Base-by-base conservation (phyloP, 257 asterid species). In the Schizonepeta tenuifolia region DNA sequence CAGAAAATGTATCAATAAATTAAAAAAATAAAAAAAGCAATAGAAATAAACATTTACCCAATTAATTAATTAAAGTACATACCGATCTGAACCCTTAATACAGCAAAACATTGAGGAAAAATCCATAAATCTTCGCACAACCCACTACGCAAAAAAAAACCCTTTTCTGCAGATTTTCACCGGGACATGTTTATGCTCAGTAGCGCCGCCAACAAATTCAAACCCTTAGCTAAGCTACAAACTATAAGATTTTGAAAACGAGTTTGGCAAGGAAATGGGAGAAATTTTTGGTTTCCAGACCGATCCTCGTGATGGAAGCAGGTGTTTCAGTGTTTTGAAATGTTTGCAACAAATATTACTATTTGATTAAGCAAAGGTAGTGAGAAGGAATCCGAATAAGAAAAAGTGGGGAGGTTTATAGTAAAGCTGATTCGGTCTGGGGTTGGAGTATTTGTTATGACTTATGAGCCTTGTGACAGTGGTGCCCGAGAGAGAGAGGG, bases 71-170 rank as follows among this genome's bases (percentile, higher is more conserved):
- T 9, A 12, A 71, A 53, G 43, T 62, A 75, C 95, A 33, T 82
- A 89, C 97, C 93, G 85, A 79, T 89, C 89, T 75, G 83, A 86
- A 79, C 91, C 85, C 85, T 82, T 81, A 24, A 78, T 41, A 49
- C 97, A 91, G 26, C 95, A 86, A 59, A 91, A 85, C 71, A 78
- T 57, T 61, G 88, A 84, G 66, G 65, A 20, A 53, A 86, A 83
- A 71, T 49, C 88, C 98, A 88, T 86, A 46, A 65, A 77, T 35
- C 65, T 56, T 54, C 67, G 44, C 36, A 54, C 20, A 72, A 49
- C 65, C 70, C 75, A 58, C 62, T 36, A 38, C 50, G 63, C 47
- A 68, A 83, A 70, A 20, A 50, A 6, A 15, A 63, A 15, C 66
- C 61, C 73, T 55, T 78, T 70, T 56, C 70, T 62, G 67, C 77